phyloP scores from a whole-genome alignment of 75 land plant genomes.

The Larix kaempferi region DNA sequence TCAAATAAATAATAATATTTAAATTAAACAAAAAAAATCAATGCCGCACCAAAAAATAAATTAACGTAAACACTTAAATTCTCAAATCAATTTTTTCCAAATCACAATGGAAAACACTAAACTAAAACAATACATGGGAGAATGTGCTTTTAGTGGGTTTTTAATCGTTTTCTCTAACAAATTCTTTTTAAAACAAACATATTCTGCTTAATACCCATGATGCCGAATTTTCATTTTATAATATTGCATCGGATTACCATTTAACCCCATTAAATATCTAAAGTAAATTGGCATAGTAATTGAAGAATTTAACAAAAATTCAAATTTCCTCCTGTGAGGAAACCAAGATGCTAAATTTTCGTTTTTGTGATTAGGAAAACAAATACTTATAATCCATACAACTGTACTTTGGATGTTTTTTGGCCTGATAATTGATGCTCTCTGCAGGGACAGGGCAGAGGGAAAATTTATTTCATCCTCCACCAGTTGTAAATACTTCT shows the following conservation, averaged over 20 bases:
- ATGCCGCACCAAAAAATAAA: too few species aligned
- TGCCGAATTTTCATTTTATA: too few species aligned
- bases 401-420: constrained; percentile 2
- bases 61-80: too few species aligned
- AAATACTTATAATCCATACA: neutral
- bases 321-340: neutral
- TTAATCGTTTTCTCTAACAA: too few species aligned
- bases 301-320: neutral
- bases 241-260: neutral
- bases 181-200: too few species aligned
- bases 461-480: neutral
- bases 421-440: neutral
- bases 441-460: neutral
- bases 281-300: neutral
- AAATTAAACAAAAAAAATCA: too few species aligned
- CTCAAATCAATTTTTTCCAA: too few species aligned
- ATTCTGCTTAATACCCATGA: too few species aligned
- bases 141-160: too few species aligned
- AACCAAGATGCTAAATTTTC: neutral
- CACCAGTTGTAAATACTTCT: constrained; percentile 2
- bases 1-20: too few species aligned
- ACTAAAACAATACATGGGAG: too few species aligned
- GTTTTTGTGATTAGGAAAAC: neutral
- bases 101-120: too few species aligned
- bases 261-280: neutral